Evolutionary conservation across 371 early-diverging fungal genomes (phyloP).

Genomic region (Choanephora cucurbitarum): DNA sequence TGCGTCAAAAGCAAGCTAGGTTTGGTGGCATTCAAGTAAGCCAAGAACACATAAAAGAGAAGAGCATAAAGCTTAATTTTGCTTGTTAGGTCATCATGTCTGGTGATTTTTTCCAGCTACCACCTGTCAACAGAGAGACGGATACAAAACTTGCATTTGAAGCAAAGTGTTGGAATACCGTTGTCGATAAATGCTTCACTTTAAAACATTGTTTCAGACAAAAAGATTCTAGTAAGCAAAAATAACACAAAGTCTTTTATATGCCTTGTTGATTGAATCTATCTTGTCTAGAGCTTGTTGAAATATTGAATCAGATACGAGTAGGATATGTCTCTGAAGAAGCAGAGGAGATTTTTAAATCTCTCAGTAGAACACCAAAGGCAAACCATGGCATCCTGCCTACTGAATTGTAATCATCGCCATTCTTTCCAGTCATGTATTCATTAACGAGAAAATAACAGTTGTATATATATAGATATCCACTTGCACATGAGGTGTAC

Average conservation of each 20-base stretch:
- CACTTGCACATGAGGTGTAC: constrained; percentile 75
- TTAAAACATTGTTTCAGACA: constrained; percentile 61
- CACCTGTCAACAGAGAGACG: constrained; percentile 65
- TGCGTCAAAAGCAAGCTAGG: constrained; percentile 53
- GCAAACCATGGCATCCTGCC: constrained; percentile 66
- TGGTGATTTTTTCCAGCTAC: constrained; percentile 93
- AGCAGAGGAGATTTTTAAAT: constrained; percentile 48
- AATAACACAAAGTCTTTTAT: too few relatives aligned
- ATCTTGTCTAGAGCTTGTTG: constrained; percentile 46
- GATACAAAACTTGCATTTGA: constrained; percentile 72
- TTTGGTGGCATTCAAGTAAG: constrained; percentile 91
- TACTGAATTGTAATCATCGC: constrained; percentile 69
- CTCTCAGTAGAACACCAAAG: constrained; percentile 53
- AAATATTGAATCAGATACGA: constrained; percentile 70
- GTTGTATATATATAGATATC: constrained; percentile 36
- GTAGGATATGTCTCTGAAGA: constrained; percentile 57
- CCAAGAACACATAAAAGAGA: not conserved
- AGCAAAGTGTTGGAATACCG: constrained; percentile 63
- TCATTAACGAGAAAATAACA: too few relatives aligned
- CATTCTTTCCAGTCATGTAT: too few relatives aligned
- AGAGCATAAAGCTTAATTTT: not conserved
- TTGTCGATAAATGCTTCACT: constrained; percentile 50
- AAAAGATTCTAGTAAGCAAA: constrained; percentile 48
- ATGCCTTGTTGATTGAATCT: not conserved
- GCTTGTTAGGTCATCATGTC: constrained; percentile 66